Evolutionary conservation across 1,139 yeast genomes (phyloP).

Genomic region (Nakaseomyces bracarensis): DNA sequence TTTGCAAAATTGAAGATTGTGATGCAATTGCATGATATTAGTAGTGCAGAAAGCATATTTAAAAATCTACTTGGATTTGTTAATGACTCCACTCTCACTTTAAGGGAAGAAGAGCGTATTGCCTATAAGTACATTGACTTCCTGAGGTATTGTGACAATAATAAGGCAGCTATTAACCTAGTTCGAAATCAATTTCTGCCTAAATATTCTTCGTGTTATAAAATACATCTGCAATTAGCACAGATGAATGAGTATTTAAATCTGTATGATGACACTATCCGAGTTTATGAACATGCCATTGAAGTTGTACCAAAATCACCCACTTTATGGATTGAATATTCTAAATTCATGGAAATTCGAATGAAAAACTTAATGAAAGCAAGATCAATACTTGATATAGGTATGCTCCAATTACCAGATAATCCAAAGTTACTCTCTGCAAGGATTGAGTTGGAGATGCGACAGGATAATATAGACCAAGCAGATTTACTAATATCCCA

Average conservation of each 20-base stretch:
- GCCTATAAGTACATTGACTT: constrained; percentile 61
- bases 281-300: constrained; percentile 43
- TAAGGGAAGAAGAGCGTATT: constrained; percentile 38
- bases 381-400: constrained; percentile 65
- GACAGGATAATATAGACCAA: constrained; percentile 40
- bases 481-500: constrained; percentile 50
- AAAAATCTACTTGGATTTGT: constrained; percentile 41
- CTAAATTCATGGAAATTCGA: constrained; percentile 41
- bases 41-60: constrained; percentile 11
- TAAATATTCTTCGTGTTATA: constrained; percentile 15
- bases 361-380: constrained; percentile 47
- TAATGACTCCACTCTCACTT: constrained; percentile 29
- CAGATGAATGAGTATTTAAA: constrained; percentile 20
- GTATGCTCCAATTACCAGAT: constrained; percentile 45
- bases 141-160: constrained; percentile 37
- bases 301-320: constrained; percentile 39
- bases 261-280: constrained; percentile 39
- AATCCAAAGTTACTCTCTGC: constrained; percentile 50
- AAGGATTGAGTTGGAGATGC: constrained; percentile 50
- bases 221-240: constrained; percentile 23
- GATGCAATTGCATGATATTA: constrained; percentile 32
- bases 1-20: constrained; percentile 64
- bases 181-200: constrained; percentile 38
- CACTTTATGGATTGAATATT: constrained; percentile 50
- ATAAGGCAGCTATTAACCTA: constrained; percentile 35